Evolutionary conservation across 1,139 yeast species (phyloP).

Genomic region (Taphrina wiesneri): DNA sequence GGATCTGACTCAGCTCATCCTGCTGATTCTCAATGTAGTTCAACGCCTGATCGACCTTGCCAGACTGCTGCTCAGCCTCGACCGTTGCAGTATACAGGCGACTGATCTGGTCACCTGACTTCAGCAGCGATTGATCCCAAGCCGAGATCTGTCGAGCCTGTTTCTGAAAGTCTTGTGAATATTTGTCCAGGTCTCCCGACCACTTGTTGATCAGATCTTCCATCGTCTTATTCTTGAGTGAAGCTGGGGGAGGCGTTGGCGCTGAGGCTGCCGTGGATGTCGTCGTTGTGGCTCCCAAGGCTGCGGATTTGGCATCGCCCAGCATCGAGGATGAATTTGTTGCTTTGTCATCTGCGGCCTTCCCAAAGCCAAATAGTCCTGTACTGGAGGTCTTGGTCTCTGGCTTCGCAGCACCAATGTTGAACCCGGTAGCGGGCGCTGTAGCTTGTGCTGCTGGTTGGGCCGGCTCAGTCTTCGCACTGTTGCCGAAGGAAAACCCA

Average conservation of each 20-base stretch:
- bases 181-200: constrained; percentile 79
- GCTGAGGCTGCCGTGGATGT: neutral
- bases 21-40: constrained; percentile 88
- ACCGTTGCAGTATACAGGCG: constrained; percentile 75
- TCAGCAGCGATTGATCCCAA: constrained; percentile 83
- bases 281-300: constrained; percentile 14
- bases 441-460: neutral
- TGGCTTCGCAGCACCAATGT: constrained; percentile 23
- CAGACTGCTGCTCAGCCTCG: constrained; percentile 81
- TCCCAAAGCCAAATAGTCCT: constrained; percentile 32
- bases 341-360: constrained; percentile 41
- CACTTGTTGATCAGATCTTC: constrained; percentile 92
- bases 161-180: constrained; percentile 71
- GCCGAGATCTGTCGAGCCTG: constrained; percentile 73
- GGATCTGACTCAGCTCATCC: constrained; percentile 77
- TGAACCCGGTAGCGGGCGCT: constrained; percentile 10
- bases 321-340: constrained; percentile 10
- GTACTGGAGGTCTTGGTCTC: neutral
- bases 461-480: constrained; percentile 7
- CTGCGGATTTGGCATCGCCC: constrained; percentile 1
- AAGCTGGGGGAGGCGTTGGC: constrained; percentile 56
- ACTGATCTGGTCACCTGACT: constrained; percentile 81
- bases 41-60: constrained; percentile 81
- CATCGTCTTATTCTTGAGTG: constrained; percentile 84
- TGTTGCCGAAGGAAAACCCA: constrained; percentile 24